Percentiles rank a stretch among this genome's conserved stretches.
These are phyloP conservation scores for Astrephomene gubernaculifera DNA, from an alignment of 139 green algal genomes.

Conservation along the genomic window DNA sequence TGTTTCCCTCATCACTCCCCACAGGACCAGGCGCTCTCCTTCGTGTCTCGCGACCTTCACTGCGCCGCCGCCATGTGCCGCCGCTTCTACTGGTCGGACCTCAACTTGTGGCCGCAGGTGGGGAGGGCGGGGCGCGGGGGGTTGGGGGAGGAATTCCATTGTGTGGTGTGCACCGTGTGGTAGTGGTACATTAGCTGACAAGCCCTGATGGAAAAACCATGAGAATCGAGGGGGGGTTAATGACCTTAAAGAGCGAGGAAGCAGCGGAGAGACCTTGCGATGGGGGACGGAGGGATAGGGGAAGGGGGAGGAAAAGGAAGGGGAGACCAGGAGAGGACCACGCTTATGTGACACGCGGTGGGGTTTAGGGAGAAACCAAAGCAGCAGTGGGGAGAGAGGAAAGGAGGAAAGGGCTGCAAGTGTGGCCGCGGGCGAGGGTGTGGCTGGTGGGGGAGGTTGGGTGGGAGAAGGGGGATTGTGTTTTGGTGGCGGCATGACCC, in stretches of 20 bases:
- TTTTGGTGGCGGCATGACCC: too few relatives aligned
- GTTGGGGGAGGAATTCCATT: too few relatives aligned
- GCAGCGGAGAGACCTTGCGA: background rate
- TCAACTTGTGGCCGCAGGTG: slow-evolving; percentile 57
- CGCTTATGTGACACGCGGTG: background rate
- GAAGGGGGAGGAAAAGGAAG: background rate
- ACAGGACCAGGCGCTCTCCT: slow-evolving; percentile 39
- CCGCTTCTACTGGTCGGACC: slow-evolving; percentile 58
- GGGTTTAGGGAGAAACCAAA: background rate
- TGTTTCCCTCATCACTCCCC: too few relatives aligned
- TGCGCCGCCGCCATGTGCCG: slow-evolving; percentile 44
- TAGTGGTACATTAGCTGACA: too few relatives aligned
- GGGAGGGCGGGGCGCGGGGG: too few relatives aligned
- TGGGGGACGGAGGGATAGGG: background rate
- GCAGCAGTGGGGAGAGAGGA: too few relatives aligned
- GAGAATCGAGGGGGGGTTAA: background rate
- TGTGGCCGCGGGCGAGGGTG: too few relatives aligned
- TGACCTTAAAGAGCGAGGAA: background rate
- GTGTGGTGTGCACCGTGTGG: too few relatives aligned
- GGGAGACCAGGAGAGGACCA: background rate
- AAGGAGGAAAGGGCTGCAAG: too few relatives aligned
- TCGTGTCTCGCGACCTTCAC: slow-evolving; percentile 48
- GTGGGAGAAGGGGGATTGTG: background rate
- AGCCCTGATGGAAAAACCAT: background rate
- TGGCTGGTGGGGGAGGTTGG: too few relatives aligned